phyloP scores from a whole-genome alignment of 441 rosid species.

The Pelargonium fulgidum region DNA sequence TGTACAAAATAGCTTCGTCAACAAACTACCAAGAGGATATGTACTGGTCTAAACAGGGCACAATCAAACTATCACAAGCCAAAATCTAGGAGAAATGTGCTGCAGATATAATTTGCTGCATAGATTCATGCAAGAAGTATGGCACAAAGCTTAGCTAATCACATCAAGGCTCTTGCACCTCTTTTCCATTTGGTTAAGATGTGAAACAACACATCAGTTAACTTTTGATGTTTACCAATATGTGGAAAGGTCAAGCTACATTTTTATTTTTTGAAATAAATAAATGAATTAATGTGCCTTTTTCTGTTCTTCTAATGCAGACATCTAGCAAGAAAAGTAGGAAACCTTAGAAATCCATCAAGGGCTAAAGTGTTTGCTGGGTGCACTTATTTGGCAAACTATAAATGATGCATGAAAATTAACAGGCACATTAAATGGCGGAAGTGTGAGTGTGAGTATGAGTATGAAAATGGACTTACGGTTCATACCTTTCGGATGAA shows the following conservation, averaged over 20 bases:
- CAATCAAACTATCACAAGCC: background rate
- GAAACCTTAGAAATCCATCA: background rate
- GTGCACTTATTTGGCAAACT: background rate
- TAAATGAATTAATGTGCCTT: too few species aligned
- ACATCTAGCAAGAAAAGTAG: background rate
- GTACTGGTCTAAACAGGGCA: background rate
- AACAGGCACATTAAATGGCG: background rate
- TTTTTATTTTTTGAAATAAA: too few species aligned
- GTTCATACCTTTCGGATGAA: constrained; percentile 34
- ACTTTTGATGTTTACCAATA: too few species aligned
- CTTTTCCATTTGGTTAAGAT: too few species aligned
- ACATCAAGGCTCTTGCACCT: too few species aligned
- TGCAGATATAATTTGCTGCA: too few species aligned
- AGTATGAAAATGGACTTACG: background rate
- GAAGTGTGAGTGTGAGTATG: too few species aligned
- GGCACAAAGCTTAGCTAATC: too few species aligned
- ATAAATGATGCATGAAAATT: background rate
- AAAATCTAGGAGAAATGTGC: background rate
- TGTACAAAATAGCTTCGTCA: background rate
- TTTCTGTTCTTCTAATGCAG: too few species aligned
- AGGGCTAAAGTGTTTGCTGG: background rate
- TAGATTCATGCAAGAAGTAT: too few species aligned
- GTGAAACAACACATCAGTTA: too few species aligned
- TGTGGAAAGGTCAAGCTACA: too few species aligned
- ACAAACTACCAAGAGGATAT: background rate